These are phyloP conservation scores for Nannochloris sp. DNA, from an alignment of 139 green algal genomes.

Conservation along the genomic window DNA sequence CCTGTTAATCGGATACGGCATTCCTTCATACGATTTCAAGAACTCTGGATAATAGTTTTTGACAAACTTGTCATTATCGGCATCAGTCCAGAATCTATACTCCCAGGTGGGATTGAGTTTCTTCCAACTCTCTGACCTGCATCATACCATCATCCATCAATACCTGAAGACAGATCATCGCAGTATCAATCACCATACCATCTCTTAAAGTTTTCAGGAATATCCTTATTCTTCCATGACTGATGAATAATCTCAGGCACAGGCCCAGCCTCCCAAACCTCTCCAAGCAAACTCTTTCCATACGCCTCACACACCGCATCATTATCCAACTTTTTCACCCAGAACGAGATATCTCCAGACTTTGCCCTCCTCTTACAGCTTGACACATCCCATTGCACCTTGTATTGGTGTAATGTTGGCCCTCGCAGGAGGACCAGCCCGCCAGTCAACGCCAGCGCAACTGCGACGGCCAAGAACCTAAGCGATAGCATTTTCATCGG, in stretches of 20 bases:
- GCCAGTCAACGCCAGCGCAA: not conserved
- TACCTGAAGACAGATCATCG: not conserved
- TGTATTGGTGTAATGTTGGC: too few species aligned
- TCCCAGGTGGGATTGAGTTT: conserved; percentile 25
- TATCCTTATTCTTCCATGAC: conserved; percentile 23
- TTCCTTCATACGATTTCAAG: conserved; percentile 18
- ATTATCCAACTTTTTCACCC: not conserved
- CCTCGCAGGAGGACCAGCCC: too few species aligned
- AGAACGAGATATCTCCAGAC: too few species aligned
- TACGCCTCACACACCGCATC: not conserved
- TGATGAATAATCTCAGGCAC: conserved; percentile 30
- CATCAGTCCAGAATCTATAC: conserved; percentile 28
- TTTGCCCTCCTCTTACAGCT: too few species aligned
- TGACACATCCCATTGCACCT: too few species aligned
- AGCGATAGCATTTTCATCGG: too few species aligned
- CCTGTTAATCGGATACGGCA: conserved; percentile 16
- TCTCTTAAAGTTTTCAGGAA: conserved; percentile 18
- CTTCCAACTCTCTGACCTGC: conserved; percentile 13
- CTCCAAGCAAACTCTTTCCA: not conserved
- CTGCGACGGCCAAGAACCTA: too few species aligned
- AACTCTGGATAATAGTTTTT: conserved; percentile 24
- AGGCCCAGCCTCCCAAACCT: not conserved
- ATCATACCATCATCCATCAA: too few species aligned
- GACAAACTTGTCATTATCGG: conserved; percentile 19
- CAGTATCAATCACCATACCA: conserved; percentile 5